phyloP scores from a whole-genome alignment of 106 monocot species.

The Xerophyta viscosa region DNA sequence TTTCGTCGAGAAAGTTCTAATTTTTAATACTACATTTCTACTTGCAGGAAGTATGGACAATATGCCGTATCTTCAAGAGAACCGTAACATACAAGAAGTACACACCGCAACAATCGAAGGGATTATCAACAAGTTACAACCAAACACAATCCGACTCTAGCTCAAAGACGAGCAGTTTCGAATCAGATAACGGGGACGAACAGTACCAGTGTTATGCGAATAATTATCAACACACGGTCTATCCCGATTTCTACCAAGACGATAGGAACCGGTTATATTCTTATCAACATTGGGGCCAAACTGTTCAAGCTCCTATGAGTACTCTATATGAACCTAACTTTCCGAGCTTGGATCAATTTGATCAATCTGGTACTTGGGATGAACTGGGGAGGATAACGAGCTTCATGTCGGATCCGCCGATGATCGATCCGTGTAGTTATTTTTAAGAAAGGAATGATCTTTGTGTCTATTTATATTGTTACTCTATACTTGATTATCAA shows the following conservation, averaged over 20 bases:
- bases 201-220: conserved; percentile 8
- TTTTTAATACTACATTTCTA: neutral
- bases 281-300: conserved; percentile 25
- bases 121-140: conserved; percentile 4
- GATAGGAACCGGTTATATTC: conserved; percentile 13
- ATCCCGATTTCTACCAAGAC: conserved; percentile 6
- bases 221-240: neutral
- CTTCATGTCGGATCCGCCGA: conserved; percentile 19
- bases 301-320: neutral
- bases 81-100: conserved; percentile 25
- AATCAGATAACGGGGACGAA: conserved; percentile 37
- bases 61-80: conserved; percentile 78
- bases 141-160: conserved; percentile 19
- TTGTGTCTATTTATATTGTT: too few species aligned
- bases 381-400: conserved; percentile 68
- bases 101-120: conserved; percentile 13
- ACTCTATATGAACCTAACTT: neutral
- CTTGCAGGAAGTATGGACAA: conserved; percentile 66
- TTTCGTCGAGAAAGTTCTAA: too few species aligned
- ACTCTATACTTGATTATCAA: too few species aligned
- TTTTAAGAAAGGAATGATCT: too few species aligned
- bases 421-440: too few species aligned
- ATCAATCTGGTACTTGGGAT: conserved; percentile 48
- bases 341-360: conserved; percentile 8
- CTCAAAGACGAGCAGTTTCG: conserved; percentile 42